Evolutionary conservation across 306 rosid genomes (phyloP).

Genomic region (Benincasa hispida): DNA sequence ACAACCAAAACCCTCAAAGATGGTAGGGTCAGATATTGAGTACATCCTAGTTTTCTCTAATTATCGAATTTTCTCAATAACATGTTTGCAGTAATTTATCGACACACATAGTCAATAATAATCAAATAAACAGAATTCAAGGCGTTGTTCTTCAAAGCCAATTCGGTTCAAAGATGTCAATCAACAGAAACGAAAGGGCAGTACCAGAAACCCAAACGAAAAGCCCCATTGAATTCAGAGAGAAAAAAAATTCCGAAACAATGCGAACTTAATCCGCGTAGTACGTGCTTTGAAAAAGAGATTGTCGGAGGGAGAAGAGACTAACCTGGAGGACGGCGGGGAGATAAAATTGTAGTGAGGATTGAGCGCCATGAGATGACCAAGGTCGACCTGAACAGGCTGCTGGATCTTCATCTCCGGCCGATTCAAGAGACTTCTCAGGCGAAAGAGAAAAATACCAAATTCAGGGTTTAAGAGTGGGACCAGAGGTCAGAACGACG

Average conservation of each 20-base stretch:
- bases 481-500: not conserved
- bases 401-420: conserved; percentile 21
- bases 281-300: not conserved
- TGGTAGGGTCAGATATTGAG: not conserved
- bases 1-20: not conserved
- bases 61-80: not conserved
- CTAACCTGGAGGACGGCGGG: conserved; percentile 28
- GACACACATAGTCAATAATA: not conserved
- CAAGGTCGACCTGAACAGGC: conserved; percentile 44
- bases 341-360: conserved; percentile 36
- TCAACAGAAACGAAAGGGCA: not conserved
- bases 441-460: not conserved
- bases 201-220: not conserved
- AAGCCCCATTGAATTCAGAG: not conserved
- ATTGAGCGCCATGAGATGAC: conserved; percentile 53
- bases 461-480: not conserved
- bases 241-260: too few species aligned
- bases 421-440: not conserved
- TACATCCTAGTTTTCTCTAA: not conserved
- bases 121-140: not conserved
- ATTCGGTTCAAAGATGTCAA: not conserved
- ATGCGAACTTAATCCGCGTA: not conserved
- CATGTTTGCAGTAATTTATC: not conserved
- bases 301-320: not conserved
- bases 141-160: not conserved